Conservation (phyloP, 2,329 filamentous ascomycete species). For the Drechslera avenae region DNA sequence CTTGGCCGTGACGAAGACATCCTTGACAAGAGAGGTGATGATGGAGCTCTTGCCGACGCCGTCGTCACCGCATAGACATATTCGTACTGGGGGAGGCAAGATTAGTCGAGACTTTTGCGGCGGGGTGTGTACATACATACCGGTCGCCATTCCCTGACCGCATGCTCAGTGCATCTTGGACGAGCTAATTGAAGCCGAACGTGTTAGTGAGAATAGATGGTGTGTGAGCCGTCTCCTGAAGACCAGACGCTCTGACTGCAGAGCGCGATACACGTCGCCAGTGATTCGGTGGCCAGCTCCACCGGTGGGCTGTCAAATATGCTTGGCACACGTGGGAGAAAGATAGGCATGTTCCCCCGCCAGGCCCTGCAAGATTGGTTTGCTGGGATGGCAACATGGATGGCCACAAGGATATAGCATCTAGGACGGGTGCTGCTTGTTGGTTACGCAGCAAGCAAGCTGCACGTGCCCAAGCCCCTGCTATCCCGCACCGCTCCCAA, state of each 20-base stretch:
- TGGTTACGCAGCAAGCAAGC: slow-evolving; percentile 1
- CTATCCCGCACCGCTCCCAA: not conserved
- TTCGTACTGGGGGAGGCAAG: slow-evolving; percentile 66
- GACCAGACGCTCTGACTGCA: not conserved
- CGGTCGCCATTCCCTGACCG: slow-evolving; percentile 33
- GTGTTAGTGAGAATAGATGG: not conserved
- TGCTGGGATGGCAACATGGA: slow-evolving; percentile 4
- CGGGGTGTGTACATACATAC: slow-evolving; percentile 22
- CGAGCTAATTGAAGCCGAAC: not conserved
- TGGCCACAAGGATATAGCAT: not conserved
- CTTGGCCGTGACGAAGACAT: slow-evolving; percentile 93
- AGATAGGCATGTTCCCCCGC: slow-evolving; percentile 14
- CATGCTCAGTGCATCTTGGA: slow-evolving; percentile 25
- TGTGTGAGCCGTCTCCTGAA: not conserved
- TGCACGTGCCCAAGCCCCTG: slow-evolving; percentile 5
- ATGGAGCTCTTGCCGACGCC: slow-evolving; percentile 62
- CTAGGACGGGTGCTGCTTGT: too few relatives aligned
- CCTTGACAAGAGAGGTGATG: slow-evolving; percentile 94
- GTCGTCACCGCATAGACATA: slow-evolving; percentile 96
- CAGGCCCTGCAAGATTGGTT: slow-evolving; percentile 11
- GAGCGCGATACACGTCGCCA: slow-evolving; percentile 2
- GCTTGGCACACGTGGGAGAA: slow-evolving; percentile 20
- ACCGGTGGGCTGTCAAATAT: slow-evolving; percentile 7
- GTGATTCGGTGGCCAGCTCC: not conserved
- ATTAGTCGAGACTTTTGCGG: slow-evolving; percentile 2